Evolutionary conservation across 1,284 basidiomycete genomes (phyloP), one percentile per base, ranked within the genome.

Genomic region (Trichosporon coremiiforme): DNA sequence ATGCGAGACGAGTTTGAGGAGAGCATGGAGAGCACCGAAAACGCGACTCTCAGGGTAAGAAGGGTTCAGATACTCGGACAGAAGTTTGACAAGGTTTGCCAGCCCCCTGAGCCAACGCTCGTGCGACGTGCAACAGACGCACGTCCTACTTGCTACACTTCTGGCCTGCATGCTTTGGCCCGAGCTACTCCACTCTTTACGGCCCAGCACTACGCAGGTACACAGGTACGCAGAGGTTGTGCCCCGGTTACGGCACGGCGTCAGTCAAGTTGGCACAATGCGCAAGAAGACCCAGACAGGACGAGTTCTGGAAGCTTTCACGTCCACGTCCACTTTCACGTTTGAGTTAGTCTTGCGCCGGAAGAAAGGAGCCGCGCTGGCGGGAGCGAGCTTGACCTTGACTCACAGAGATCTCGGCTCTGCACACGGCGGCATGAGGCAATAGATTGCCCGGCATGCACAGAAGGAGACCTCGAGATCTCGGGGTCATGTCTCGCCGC

Each of bases 391-490:
- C 47, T 53, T 53, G 47, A 53, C 47, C 9, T 53, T 22, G 3
- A 17, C n/a, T 53, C 8, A 5, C n/a, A n/a, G 8, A 53, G 47
- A 53, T 53, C 47, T 53, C 15, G 45, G 45, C n/a, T 15, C 12
- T 17, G n/a, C 15, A 47, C 45, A 47, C 17, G n/a, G 6, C 47
- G n/a, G 20, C 47, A 20, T 9, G 47, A 53, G 47, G n/a, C 47
- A 22, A 33, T n/a, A 53, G 41, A n/a, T n/a, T n/a, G n/a, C n/a
- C n/a, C n/a, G n/a, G n/a, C 47, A 53, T 53, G 47, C 47, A 53
- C 47, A 53, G 47, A 53, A 22, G 47, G 10, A 53, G n/a, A n/a
- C n/a, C n/a, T n/a, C n/a, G n/a, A n/a, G n/a, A n/a, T n/a, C n/a
- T n/a, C n/a, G n/a, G n/a, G n/a, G n/a, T n/a, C n/a, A n/a, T n/a